Conservation (phyloP, 2,329 filamentous ascomycete species). For the Fusarium sp. region DNA sequence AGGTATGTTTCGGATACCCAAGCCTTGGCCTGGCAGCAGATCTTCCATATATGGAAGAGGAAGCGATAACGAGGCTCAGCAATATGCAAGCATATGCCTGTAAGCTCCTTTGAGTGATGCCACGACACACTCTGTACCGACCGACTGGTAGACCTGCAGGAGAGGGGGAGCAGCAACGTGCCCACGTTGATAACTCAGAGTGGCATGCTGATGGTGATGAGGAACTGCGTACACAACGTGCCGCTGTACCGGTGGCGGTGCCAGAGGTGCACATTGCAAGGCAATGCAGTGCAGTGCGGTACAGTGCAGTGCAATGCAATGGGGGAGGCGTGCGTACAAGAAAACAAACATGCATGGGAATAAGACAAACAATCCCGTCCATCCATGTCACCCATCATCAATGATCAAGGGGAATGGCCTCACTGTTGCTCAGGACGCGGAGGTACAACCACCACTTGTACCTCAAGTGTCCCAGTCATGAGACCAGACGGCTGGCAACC, state of each 20-base stretch:
- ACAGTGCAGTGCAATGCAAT: background rate
- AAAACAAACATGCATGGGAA: conserved; percentile 17
- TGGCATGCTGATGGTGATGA: conserved; percentile 26
- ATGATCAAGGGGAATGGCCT: conserved; percentile 15
- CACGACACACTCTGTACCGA: conserved; percentile 22
- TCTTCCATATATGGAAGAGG: conserved; percentile 31
- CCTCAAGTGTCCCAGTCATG: conserved; percentile 8
- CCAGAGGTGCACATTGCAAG: conserved; percentile 12
- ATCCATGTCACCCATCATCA: conserved; percentile 26
- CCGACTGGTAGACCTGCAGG: conserved; percentile 14
- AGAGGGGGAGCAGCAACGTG: conserved; percentile 27
- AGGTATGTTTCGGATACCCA: conserved; percentile 21
- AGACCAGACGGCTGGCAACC: conserved; percentile 23
- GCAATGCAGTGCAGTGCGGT: background rate
- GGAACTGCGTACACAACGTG: conserved; percentile 32
- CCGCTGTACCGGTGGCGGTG: conserved; percentile 34
- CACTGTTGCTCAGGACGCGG: conserved; percentile 12
- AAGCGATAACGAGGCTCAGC: conserved; percentile 18
- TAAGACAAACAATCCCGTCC: conserved; percentile 10
- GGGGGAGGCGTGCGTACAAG: conserved; percentile 29
- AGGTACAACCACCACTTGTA: conserved; percentile 37
- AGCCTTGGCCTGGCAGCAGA: conserved; percentile 20
- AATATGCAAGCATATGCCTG: conserved; percentile 27
- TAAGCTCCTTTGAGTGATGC: conserved; percentile 21
- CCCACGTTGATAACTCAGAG: conserved; percentile 27